Conservation (phyloP, 1,284 basidiomycete species). For the Malassezia slooffiae region DNA sequence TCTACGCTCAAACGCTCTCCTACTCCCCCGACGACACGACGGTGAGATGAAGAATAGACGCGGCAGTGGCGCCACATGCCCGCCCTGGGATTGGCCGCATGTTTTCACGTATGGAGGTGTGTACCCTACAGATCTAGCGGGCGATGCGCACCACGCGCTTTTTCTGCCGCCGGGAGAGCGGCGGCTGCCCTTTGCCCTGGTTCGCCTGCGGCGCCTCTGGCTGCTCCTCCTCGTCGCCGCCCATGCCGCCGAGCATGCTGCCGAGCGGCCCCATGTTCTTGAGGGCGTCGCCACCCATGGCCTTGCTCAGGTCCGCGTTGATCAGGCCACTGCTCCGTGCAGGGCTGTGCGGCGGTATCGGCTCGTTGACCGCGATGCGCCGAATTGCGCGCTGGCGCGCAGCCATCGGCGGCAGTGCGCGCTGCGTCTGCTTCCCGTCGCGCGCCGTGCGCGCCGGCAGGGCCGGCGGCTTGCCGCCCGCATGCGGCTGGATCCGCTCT, state of each 20-base stretch:
- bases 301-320: slow-evolving; percentile 34
- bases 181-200: slow-evolving; percentile 21
- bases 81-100: slow-evolving; percentile 6
- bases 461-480: slow-evolving; percentile 34
- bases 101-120: slow-evolving; percentile 9
- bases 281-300: slow-evolving; percentile 28
- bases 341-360: slow-evolving; percentile 36
- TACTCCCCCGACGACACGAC: too few relatives aligned
- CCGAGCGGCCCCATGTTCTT: slow-evolving; percentile 31
- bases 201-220: slow-evolving; percentile 19
- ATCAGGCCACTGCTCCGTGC: slow-evolving; percentile 34
- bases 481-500: slow-evolving; percentile 25
- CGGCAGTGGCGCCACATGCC: too few relatives aligned
- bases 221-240: slow-evolving; percentile 38
- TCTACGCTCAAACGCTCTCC: too few relatives aligned
- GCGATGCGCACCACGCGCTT: slow-evolving; percentile 40
- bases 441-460: slow-evolving; percentile 1
- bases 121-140: slow-evolving; percentile 22
- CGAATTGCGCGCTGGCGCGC: slow-evolving; percentile 19
- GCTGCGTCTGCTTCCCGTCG: slow-evolving; percentile 15
- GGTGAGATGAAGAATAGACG: too few relatives aligned
- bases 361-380: slow-evolving; percentile 21
- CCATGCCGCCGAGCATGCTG: slow-evolving; percentile 39
- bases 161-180: slow-evolving; percentile 31
- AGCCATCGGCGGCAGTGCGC: slow-evolving; percentile 22